phyloP scores from a whole-genome alignment of 257 asterid genomes.

The Nicotiana paniculata region DNA sequence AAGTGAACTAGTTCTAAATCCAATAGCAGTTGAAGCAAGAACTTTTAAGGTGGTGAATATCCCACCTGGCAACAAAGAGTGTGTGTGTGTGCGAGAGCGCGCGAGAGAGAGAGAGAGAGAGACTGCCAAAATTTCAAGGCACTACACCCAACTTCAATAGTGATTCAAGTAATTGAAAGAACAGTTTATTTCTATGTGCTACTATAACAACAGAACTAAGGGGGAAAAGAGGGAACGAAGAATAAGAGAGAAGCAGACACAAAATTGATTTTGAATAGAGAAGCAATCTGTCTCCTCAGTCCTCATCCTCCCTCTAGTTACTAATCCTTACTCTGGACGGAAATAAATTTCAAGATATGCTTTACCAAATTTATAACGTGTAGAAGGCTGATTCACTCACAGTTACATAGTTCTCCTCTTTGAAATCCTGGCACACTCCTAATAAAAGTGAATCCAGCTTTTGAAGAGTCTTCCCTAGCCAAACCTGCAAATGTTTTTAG shows the following conservation, averaged over 20 bases:
- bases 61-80: not conserved
- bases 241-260: not conserved
- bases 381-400: conserved; percentile 45
- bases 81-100: not conserved
- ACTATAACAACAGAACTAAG: not conserved
- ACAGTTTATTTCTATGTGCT: not conserved
- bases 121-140: not conserved
- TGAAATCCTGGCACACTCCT: conserved; percentile 90
- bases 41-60: not conserved
- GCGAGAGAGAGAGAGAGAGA: not conserved
- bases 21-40: not conserved
- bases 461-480: conserved; percentile 96
- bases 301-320: not conserved
- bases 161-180: not conserved
- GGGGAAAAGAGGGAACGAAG: not conserved
- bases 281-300: not conserved
- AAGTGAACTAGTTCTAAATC: not conserved
- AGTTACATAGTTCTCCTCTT: conserved; percentile 73
- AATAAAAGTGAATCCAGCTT: conserved; percentile 85
- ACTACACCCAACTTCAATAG: not conserved
- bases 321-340: not conserved
- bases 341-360: not conserved
- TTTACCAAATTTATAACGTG: conserved; percentile 11
- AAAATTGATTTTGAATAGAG: not conserved
- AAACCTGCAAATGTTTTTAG: conserved; percentile 50